phyloP scores from a whole-genome alignment of 768 basidiomycete species.

The Termitomyces bulborhizus region DNA sequence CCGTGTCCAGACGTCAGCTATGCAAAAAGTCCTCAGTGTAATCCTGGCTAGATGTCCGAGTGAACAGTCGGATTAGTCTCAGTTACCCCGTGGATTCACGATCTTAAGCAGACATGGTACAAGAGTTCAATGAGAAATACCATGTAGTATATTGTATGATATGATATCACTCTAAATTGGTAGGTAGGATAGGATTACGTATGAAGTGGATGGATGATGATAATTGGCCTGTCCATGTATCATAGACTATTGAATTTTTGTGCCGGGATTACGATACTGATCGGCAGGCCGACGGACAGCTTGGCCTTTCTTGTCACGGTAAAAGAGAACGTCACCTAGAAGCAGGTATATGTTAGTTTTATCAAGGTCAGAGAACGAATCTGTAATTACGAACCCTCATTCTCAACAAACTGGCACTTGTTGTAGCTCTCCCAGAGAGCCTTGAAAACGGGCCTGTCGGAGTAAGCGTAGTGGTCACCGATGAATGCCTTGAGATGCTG shows the following conservation, averaged over 20 bases:
- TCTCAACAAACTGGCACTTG: background rate
- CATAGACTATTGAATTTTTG: background rate
- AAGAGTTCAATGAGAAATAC: no score
- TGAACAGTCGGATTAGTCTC: no score
- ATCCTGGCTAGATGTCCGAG: no score
- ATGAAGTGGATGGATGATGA: no score
- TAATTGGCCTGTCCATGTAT: background rate
- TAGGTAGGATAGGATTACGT: no score
- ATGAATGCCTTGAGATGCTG: background rate
- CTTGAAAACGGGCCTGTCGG: background rate
- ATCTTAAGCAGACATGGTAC: no score
- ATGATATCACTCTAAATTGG: no score
- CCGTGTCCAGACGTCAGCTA: no score
- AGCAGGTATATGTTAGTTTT: background rate
- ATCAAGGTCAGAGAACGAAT: background rate
- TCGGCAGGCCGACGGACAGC: background rate
- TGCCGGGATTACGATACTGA: background rate
- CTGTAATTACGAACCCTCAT: background rate
- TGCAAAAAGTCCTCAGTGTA: no score
- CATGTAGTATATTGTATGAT: no score
- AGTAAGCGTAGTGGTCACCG: background rate
- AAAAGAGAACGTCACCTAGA: background rate
- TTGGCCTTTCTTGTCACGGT: background rate
- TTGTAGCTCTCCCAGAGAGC: background rate
- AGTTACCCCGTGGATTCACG: no score